phyloP scores from a whole-genome alignment of 1,284 basidiomycete genomes.

The Leccinum cinnamomeum region DNA sequence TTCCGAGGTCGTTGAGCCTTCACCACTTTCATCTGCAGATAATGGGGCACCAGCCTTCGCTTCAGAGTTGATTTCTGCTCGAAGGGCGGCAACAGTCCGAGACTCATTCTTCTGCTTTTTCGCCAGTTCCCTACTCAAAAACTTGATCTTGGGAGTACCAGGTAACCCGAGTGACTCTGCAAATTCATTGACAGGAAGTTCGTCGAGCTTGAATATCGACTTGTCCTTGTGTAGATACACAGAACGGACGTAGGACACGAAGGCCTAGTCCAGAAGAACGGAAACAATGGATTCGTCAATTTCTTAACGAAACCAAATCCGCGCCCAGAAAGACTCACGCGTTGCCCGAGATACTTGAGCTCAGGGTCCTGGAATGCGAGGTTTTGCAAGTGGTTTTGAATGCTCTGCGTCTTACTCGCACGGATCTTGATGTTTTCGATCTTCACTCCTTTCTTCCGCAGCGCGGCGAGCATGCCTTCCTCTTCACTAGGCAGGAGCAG shows the following conservation, averaged over 20 bases:
- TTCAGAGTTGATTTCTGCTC: constrained; percentile 39
- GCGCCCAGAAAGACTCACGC: constrained; percentile 51
- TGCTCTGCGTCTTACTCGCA: constrained; percentile 84
- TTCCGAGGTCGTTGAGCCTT: constrained; percentile 27
- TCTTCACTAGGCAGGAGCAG: constrained; percentile 91
- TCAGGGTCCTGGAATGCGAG: constrained; percentile 95
- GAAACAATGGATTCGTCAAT: constrained; percentile 9
- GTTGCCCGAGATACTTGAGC: constrained; percentile 95
- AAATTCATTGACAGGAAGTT: constrained; percentile 82
- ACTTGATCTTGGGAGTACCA: constrained; percentile 95
- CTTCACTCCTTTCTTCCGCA: constrained; percentile 75
- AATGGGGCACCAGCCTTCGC: constrained; percentile 21
- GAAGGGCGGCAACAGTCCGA: constrained; percentile 40
- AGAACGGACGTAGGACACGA: constrained; percentile 95
- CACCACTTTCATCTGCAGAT: constrained; percentile 35
- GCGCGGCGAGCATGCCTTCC: constrained; percentile 77
- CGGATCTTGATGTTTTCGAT: constrained; percentile 89
- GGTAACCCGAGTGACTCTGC: constrained; percentile 92
- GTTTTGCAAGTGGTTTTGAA: constrained; percentile 89
- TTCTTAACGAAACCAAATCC: neutral
- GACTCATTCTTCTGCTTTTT: constrained; percentile 77
- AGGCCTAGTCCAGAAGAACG: constrained; percentile 59
- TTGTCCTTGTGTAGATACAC: constrained; percentile 95
- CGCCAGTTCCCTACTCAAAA: constrained; percentile 72
- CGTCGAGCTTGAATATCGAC: constrained; percentile 82